phyloP scores from a whole-genome alignment of 805 yeast genomes.

The Saturnispora serradocipensis region DNA sequence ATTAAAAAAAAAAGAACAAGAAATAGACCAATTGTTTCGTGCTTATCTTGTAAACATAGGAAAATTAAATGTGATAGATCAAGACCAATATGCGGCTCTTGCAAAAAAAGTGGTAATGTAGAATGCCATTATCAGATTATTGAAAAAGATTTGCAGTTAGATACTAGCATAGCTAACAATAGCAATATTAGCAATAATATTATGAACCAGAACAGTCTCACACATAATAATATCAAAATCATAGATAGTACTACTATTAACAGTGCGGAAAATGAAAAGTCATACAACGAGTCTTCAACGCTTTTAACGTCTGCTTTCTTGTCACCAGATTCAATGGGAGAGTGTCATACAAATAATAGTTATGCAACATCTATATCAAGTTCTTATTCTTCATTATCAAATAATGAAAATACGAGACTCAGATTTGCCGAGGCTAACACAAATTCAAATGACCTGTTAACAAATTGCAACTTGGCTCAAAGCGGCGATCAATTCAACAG shows the following conservation, averaged over 20 bases:
- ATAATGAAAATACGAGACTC: neutral
- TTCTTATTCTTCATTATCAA: neutral
- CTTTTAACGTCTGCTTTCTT: neutral
- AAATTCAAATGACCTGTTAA: neutral
- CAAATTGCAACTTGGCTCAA: neutral
- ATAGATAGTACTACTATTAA: neutral
- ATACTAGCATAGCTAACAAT: neutral
- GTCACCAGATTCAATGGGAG: neutral
- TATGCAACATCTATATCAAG: neutral
- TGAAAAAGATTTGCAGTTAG: neutral
- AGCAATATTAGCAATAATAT: neutral
- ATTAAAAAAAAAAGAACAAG: conserved; percentile 26
- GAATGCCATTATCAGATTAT: conserved; percentile 7
- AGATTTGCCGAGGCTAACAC: neutral
- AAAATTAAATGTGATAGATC: conserved; percentile 37
- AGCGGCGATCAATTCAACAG: neutral
- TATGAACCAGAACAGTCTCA: neutral
- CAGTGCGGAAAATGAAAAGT: neutral
- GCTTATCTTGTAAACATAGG: conserved; percentile 35
- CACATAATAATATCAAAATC: no score
- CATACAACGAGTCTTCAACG: neutral
- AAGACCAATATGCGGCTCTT: conserved; percentile 29
- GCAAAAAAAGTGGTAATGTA: conserved; percentile 13
- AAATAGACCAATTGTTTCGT: conserved; percentile 38
- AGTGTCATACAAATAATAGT: neutral